Base-by-base conservation (phyloP, 2,329 filamentous ascomycete genomes). In the Proliferodiscus dingleyae region DNA sequence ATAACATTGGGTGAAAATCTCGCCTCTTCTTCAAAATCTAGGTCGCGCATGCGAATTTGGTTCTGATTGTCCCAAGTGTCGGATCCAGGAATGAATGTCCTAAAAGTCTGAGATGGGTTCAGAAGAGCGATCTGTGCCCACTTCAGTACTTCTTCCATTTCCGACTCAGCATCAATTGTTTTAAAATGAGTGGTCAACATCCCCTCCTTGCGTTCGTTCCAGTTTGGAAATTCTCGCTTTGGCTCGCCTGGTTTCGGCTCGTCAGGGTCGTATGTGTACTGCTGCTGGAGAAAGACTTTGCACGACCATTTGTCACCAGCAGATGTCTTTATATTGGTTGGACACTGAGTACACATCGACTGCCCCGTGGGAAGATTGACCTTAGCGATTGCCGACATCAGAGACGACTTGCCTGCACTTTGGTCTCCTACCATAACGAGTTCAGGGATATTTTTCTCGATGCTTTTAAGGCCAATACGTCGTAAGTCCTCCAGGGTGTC, bases 401-500 rank as follows among this genome's bases (percentile, higher is more conserved):
- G 61, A 0, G 74, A 89, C 0, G 83, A 89, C 61, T 95, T 95
- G 0, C 89, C 90, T 0, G 88, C 85, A 0, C 80, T 87, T 59
- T 95, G 89, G 39, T 95, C 89, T 0, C 89, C 89, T 0, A 95
- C 80, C 0, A 95, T 78, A 5, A 91, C 85, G 8, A 94, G 80
- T 55, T 89, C 87, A 0, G 89, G 88, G 0, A 95, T 69, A 0
- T 79, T 77, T 0, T 88, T 77, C 0, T 70, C 59, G 4, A 81
- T 77, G 15, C 85, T 78, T 40, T 85, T 81, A 1, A 95, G 81
- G 0, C 85, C 87, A 0, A 91, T 73, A 5, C 81, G 74, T 41
- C 87, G 80, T 0, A 95, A 74, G 38, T 84, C 77, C 3, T 78
- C 78, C 0, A 89, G 74, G 0, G 78, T 78, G 37, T 85, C 73